Evolutionary conservation across 2,329 filamentous ascomycete species (phyloP), one percentile per base, ranked within the genome.

Genomic region (Penicillium sp.): DNA sequence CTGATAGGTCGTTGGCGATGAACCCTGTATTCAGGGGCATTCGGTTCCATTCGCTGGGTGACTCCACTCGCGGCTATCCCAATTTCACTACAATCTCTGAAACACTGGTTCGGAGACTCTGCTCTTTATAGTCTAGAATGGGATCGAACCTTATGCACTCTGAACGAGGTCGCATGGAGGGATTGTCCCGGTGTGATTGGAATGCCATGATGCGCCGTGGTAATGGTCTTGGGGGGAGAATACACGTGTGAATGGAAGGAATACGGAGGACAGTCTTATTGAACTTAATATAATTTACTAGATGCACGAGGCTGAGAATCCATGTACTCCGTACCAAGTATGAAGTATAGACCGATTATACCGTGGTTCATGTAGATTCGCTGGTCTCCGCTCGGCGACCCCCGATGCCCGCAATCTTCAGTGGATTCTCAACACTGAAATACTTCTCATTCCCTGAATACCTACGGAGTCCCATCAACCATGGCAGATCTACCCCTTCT

Each of bases 401-500:
- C 39, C 49, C 49, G 49, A 52, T 30, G 11, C 18, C n/a, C n/a
- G n/a, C n/a, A n/a, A n/a, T n/a, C n/a, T n/a, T n/a, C n/a, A n/a
- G n/a, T n/a, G n/a, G n/a, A n/a, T n/a, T n/a, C n/a, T n/a, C n/a
- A n/a, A n/a, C n/a, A n/a, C n/a, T n/a, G n/a, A n/a, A n/a, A n/a
- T n/a, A n/a, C n/a, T n/a, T n/a, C n/a, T n/a, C n/a, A n/a, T n/a
- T n/a, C n/a, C n/a, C n/a, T n/a, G n/a, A n/a, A n/a, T n/a, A n/a
- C n/a, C n/a, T n/a, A n/a, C n/a, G n/a, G n/a, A n/a, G n/a, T n/a
- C 18, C 18, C 18, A 5, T 5, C 18, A 22, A 9, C 18, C 18
- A 22, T 22, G 18, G 9, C 18, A 5, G 18, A 22, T 9, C 18
- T 92, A 5, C 84, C 84, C 9, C 59, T 72, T 17, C 70, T 82